These are phyloP conservation scores for Penicillium flavigenum DNA, from an alignment of 495 filamentous ascomycete genomes.

Conservation along the genomic window DNA sequence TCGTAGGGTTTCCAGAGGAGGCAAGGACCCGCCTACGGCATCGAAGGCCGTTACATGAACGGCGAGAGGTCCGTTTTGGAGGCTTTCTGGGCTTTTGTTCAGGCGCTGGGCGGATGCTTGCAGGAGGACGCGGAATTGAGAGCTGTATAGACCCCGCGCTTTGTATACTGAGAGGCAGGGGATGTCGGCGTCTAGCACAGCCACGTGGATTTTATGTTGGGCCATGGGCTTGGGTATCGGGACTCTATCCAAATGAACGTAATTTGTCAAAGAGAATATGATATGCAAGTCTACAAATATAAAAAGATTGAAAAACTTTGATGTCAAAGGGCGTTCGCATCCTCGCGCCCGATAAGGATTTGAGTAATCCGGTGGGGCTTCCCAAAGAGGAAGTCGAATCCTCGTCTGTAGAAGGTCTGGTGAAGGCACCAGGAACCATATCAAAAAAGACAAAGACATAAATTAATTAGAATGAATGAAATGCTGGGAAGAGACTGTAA, in stretches of 20 bases:
- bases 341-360: conserved; percentile 4
- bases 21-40: conserved; percentile 35
- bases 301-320: background rate
- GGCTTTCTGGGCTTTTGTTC: conserved; percentile 17
- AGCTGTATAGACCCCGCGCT: conserved; percentile 39
- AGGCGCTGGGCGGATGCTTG: conserved; percentile 35
- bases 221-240: conserved; percentile 12
- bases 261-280: background rate
- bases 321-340: conserved; percentile 1
- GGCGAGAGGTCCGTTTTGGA: conserved; percentile 17
- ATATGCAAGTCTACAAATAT: background rate
- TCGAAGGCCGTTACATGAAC: conserved; percentile 43
- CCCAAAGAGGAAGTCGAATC: conserved; percentile 4
- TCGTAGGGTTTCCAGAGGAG: conserved; percentile 31
- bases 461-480: background rate
- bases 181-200: conserved; percentile 42
- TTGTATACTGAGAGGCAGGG: conserved; percentile 38
- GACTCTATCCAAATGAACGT: background rate
- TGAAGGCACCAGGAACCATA: background rate
- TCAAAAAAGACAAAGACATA: background rate
- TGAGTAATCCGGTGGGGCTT: conserved; percentile 1
- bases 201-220: conserved; percentile 37
- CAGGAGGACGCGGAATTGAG: conserved; percentile 38
- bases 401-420: conserved; percentile 1
- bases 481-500: background rate